Conservation (phyloP, 2,329 filamentous ascomycete species). For the Lachnellula subtilissima region DNA sequence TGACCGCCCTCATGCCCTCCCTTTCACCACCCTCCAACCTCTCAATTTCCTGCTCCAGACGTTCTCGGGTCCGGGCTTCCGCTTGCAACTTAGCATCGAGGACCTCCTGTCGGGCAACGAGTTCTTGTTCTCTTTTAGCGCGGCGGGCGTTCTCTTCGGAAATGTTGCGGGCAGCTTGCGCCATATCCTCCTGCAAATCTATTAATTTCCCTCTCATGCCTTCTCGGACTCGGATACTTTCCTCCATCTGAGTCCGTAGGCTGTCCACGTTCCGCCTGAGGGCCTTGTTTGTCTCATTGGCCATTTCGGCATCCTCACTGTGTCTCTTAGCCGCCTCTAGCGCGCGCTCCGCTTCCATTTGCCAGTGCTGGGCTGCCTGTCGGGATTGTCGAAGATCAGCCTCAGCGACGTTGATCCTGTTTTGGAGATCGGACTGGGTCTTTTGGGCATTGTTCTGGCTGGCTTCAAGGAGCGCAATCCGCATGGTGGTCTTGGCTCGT, state of each 20-base stretch:
- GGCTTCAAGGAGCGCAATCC: constrained; percentile 62
- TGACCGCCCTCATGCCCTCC: constrained; percentile 58
- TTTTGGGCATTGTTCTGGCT: constrained; percentile 56
- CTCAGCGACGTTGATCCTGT: constrained; percentile 50
- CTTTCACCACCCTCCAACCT: constrained; percentile 60
- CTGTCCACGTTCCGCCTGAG: constrained; percentile 69
- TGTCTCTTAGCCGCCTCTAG: constrained; percentile 61
- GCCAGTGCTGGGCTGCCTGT: constrained; percentile 57
- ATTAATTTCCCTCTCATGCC: constrained; percentile 80
- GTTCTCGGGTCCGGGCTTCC: constrained; percentile 65
- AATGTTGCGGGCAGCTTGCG: constrained; percentile 70
- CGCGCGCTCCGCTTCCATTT: constrained; percentile 55
- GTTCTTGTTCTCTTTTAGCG: constrained; percentile 72
- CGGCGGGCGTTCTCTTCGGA: constrained; percentile 77
- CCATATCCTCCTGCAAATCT: constrained; percentile 83
- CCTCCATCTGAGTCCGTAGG: constrained; percentile 73
- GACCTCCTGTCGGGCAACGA: constrained; percentile 73
- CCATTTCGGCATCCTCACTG: constrained; percentile 52
- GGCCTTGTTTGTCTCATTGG: constrained; percentile 61
- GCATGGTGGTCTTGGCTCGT: constrained; percentile 52
- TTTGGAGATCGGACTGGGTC: constrained; percentile 50
- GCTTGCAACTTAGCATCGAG: constrained; percentile 72
- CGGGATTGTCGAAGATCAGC: constrained; percentile 50
- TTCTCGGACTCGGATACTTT: constrained; percentile 80
- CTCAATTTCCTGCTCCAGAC: constrained; percentile 62